phyloP scores from a whole-genome alignment of 2,329 filamentous ascomycete genomes.

The Cytospora chrysosperma region DNA sequence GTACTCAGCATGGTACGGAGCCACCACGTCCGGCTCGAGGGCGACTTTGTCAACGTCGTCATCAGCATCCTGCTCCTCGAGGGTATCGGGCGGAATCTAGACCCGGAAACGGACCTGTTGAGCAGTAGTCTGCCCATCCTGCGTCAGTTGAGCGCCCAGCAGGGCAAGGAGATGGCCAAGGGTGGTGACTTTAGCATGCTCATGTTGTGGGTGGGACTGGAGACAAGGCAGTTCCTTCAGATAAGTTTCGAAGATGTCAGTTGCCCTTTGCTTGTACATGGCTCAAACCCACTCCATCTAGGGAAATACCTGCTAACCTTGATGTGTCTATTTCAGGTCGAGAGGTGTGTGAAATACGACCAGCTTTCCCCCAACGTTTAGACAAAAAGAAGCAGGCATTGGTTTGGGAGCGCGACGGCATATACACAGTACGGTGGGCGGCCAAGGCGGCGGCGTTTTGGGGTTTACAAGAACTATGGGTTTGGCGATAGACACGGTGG shows the following conservation, averaged over 20 bases:
- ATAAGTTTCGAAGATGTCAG: slow-evolving; percentile 84
- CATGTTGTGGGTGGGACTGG: slow-evolving; percentile 86
- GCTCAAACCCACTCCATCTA: slow-evolving; percentile 5
- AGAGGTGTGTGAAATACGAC: slow-evolving; percentile 89
- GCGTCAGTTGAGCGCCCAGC: slow-evolving; percentile 78
- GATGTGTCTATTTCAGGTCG: slow-evolving; percentile 53
- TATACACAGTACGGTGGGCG: neutral
- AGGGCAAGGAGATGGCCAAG: slow-evolving; percentile 67
- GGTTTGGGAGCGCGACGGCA: neutral
- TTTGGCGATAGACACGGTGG: neutral
- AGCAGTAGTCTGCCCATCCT: slow-evolving; percentile 85
- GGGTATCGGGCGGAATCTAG: slow-evolving; percentile 83
- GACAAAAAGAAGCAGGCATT: neutral
- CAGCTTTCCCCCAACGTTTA: slow-evolving; percentile 83
- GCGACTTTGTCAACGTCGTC: slow-evolving; percentile 97
- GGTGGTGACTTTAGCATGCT: slow-evolving; percentile 81
- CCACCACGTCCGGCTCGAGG: slow-evolving; percentile 92
- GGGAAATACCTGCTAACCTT: slow-evolving; percentile 7
- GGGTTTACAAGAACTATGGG: neutral
- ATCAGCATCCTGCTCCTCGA: slow-evolving; percentile 91
- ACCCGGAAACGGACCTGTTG: slow-evolving; percentile 86
- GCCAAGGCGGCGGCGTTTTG: neutral
- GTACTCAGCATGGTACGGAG: slow-evolving; percentile 87
- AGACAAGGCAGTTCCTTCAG: slow-evolving; percentile 85
- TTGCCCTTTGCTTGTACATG: slow-evolving; percentile 25